Evolutionary conservation across 1,284 basidiomycete species (phyloP), one percentile per base, ranked within the genome.

Genomic region (Cerioporus squamosus): DNA sequence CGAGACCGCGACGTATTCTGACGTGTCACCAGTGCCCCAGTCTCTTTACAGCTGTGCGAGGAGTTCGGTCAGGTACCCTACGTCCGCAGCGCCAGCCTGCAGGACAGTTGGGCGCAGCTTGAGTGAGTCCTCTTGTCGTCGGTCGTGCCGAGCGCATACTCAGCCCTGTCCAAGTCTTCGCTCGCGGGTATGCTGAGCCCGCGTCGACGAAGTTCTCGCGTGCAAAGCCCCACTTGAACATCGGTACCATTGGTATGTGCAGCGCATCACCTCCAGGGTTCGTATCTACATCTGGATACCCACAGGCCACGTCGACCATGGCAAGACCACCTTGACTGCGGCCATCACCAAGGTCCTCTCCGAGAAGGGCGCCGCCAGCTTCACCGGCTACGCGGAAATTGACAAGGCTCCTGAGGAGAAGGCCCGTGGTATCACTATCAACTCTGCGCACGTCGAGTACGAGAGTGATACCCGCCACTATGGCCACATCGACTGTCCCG

Each of bases 321-420:
- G 94, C 64, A 96, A 93, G 82, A 99, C 97, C 14, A 99, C 97
- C 1, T 81, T 99, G 66, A 99, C 97, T 10, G 97, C 97, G 51
- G 96, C 97, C 62, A 99, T 99, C 75, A 99, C 97, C 71, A 99
- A 95, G 77, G 92, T 96, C 62, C 87, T 99, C 56, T 80, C 97
- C 40, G 85, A 90, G 65, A 74, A 75, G 60, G 90, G 91, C 66
- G 93, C 90, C 55, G 96, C 95, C 65, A 95, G 91, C 75, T 99
- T 99, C 78, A 93, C 97, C 66, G 97, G 97, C 84, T 99, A 99
- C 80, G 87, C 86, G 55, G 89, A 95, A 77, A 99, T 99, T 72
- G 97, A 99, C 90, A 98, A 95, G 82, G 97, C 97, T n/a, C 97
- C 97, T 10, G 97, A 99, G 77, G 97, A 99, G 82, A 97, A 96